phyloP scores from a whole-genome alignment of 2,329 filamentous ascomycete genomes.

The Diplodia seriata region DNA sequence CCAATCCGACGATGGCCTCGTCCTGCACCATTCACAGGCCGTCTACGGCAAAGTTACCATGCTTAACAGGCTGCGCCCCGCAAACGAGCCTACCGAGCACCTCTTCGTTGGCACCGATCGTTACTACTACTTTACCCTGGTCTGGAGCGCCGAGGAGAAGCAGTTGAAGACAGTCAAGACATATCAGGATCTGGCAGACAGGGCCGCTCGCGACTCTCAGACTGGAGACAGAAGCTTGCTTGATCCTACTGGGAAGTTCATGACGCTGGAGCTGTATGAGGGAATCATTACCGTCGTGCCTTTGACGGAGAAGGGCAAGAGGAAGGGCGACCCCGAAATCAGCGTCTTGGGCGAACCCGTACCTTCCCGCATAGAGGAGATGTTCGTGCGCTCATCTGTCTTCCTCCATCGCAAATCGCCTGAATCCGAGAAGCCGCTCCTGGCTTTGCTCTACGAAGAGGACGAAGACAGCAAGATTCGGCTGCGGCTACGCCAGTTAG shows the following conservation, averaged over 20 bases:
- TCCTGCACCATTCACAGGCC: slow-evolving; percentile 70
- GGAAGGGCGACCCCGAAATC: slow-evolving; percentile 58
- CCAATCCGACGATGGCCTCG: slow-evolving; percentile 68
- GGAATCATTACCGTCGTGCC: slow-evolving; percentile 71
- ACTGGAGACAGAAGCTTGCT: slow-evolving; percentile 83
- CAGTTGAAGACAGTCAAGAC: slow-evolving; percentile 64
- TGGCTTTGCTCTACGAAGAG: slow-evolving; percentile 72
- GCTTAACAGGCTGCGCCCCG: slow-evolving; percentile 79
- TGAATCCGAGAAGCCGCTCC: slow-evolving; percentile 60
- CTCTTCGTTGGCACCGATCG: slow-evolving; percentile 92
- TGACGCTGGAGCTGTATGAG: slow-evolving; percentile 73
- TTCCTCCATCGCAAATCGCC: slow-evolving; percentile 65
- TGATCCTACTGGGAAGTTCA: slow-evolving; percentile 75
- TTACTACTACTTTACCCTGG: slow-evolving; percentile 87
- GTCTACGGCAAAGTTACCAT: slow-evolving; percentile 89
- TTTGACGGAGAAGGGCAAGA: slow-evolving; percentile 61
- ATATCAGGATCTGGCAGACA: slow-evolving; percentile 66
- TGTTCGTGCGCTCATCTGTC: slow-evolving; percentile 69
- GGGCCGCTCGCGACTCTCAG: slow-evolving; percentile 73
- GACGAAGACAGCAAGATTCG: slow-evolving; percentile 60
- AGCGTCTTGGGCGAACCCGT: slow-evolving; percentile 68
- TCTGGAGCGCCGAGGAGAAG: slow-evolving; percentile 71
- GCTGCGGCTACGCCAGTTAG: slow-evolving; percentile 62
- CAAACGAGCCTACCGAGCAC: slow-evolving; percentile 76
- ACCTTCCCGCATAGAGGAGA: slow-evolving; percentile 68